A percentile compares a stretch with the other conserved stretches of the same genome.
Conservation (phyloP, 1,139 yeast genomes). For the Blastobotrys buckinghamii region DNA sequence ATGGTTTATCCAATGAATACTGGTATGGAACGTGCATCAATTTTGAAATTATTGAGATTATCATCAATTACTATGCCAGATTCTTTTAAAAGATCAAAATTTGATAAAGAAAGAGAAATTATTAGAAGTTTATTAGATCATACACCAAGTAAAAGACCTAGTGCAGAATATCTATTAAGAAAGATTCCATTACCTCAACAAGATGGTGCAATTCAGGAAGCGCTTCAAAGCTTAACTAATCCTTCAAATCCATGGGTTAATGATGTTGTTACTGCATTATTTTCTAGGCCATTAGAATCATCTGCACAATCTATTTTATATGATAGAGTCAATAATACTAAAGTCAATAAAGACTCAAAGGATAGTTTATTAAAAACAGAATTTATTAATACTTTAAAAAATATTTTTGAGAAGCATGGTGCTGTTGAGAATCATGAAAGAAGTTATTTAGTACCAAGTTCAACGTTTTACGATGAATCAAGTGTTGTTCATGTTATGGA, state of each 20-base stretch:
- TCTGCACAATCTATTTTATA: slow-evolving; percentile 77
- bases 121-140: slow-evolving; percentile 66
- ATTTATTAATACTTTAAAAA: slow-evolving; percentile 50
- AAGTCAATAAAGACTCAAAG: slow-evolving; percentile 15
- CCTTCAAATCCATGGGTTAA: slow-evolving; percentile 94
- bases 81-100: slow-evolving; percentile 47
- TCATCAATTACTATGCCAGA: slow-evolving; percentile 58
- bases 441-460: slow-evolving; percentile 69
- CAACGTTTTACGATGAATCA: slow-evolving; percentile 56
- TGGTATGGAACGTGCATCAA: slow-evolving; percentile 85
- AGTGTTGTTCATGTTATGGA: slow-evolving; percentile 77
- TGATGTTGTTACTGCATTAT: slow-evolving; percentile 80
- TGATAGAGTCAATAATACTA: slow-evolving; percentile 41
- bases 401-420: slow-evolving; percentile 73
- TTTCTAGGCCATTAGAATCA: slow-evolving; percentile 68
- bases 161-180: slow-evolving; percentile 65
- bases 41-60: slow-evolving; percentile 56
- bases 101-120: slow-evolving; percentile 56
- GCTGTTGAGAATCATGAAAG: slow-evolving; percentile 65
- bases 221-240: slow-evolving; percentile 57
- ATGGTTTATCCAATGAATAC: slow-evolving; percentile 82
- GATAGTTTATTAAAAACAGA: slow-evolving; percentile 30
- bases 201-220: slow-evolving; percentile 84
- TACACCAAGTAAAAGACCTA: slow-evolving; percentile 69
- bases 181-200: slow-evolving; percentile 83